phyloP scores from a whole-genome alignment of 2,329 filamentous ascomycete genomes.

The Fulvia fulva region DNA sequence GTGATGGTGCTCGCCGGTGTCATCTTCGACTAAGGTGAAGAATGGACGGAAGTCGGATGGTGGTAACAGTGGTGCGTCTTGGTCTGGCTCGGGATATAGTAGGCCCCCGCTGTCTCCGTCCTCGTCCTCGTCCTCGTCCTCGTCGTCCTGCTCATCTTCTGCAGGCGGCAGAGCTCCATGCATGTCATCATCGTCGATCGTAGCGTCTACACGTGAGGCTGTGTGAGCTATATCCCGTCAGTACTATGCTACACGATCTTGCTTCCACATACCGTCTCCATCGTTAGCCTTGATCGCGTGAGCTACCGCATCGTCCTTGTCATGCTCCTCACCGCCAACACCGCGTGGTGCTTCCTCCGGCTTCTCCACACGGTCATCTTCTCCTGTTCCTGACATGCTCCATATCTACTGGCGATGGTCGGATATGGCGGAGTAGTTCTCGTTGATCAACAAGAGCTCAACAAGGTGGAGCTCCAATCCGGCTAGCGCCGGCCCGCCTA shows the following conservation, averaged over 20 bases:
- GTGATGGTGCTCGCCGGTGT: conserved; percentile 72
- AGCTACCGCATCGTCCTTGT: not conserved
- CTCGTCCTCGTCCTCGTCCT: conserved; percentile 14
- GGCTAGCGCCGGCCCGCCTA: not conserved
- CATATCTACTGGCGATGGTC: conserved; percentile 3
- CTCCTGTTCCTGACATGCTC: conserved; percentile 8
- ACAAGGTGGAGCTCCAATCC: not conserved
- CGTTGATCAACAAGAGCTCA: not conserved
- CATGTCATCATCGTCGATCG: conserved; percentile 15
- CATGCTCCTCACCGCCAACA: not conserved
- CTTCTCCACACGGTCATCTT: not conserved
- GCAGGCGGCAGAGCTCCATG: not conserved
- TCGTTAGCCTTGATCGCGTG: not conserved
- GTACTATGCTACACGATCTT: not conserved
- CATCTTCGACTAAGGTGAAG: conserved; percentile 80
- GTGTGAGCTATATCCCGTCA: not conserved
- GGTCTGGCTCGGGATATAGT: conserved; percentile 19
- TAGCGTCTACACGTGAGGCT: not conserved
- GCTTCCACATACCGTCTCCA: not conserved
- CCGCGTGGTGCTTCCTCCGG: not conserved
- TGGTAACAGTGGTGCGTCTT: conserved; percentile 18
- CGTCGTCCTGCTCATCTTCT: conserved; percentile 1
- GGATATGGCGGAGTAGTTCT: not conserved
- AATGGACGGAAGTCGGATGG: conserved; percentile 66
- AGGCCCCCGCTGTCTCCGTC: not conserved